Evolutionary conservation across 345 rosid genomes (phyloP), one percentile per base, ranked within the genome.

Genomic region (Eucalyptus sp.): DNA sequence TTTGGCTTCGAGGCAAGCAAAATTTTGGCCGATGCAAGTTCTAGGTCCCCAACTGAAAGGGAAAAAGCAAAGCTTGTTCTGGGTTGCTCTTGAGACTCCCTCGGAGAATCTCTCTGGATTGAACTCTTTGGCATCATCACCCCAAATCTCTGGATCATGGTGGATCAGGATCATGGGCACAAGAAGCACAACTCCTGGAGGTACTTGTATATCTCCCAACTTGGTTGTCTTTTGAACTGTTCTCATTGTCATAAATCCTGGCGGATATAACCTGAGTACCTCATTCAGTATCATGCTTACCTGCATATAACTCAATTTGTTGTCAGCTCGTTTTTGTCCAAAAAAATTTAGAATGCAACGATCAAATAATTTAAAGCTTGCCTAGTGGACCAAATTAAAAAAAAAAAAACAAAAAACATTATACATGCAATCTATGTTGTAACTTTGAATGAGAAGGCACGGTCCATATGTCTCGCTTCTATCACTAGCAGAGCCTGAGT

Each of bases 401-500:
- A 49, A 5, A 25, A 24, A 22, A 8, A 49, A 49, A 4, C 0
- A 14, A 50, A 50, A 14, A 50, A 14, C 17, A 14, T 50, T 50
- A 50, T 50, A 14, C 7, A 27, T 10, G 31, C 13, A 3, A 60
- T 62, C 33, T 7, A 29, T 62, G 71, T 62, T 33, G 43, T 31
- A 15, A 31, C 41, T 31, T 66, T 5, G 22, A 66, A 31, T 14
- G 79, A 66, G 2, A 31, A 66, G 41, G 79, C 10, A 66, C 41
- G 4, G 0, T 66, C 41, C 41, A 31, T 66, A 15, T 66, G 79
- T 66, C 79, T 66, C 79, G 0, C 41, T 66, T 66, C 18, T n/a
- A 0, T 31, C 41, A 15, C 20, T 31, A 31, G 11, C 41, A 2
- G 22, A 15, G 0, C 0, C 68, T 1, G 71, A 62, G 33, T 29